phyloP scores from a whole-genome alignment of 73 alveolate genomes.

The Paramecium bursaria region DNA sequence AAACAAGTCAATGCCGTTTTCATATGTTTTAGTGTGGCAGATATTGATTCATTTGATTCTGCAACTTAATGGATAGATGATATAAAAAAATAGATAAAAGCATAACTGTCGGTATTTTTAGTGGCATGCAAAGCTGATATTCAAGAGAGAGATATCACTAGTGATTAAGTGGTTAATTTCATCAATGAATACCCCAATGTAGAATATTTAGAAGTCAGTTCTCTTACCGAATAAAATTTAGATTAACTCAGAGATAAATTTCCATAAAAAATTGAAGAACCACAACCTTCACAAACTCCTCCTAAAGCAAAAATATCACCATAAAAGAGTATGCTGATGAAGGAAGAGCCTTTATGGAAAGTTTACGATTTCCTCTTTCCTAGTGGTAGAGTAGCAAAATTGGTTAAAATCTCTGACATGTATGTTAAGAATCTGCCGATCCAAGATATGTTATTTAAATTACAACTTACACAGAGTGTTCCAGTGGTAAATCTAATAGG shows the following conservation, averaged over 20 bases:
- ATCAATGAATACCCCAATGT: slow-evolving; percentile 48
- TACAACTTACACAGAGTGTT: slow-evolving; percentile 51
- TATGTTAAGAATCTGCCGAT: slow-evolving; percentile 37
- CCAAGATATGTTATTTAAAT: slow-evolving; percentile 51
- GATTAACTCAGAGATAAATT: slow-evolving; percentile 7
- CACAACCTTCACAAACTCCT: background rate
- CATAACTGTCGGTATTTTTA: slow-evolving; percentile 4
- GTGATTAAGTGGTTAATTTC: background rate
- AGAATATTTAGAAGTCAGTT: slow-evolving; percentile 45
- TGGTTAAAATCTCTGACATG: slow-evolving; percentile 64
- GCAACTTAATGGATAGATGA: slow-evolving; percentile 14
- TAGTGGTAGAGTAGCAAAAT: slow-evolving; percentile 95
- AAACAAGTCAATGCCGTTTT: background rate
- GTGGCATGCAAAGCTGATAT: slow-evolving; percentile 15
- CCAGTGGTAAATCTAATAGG: slow-evolving; percentile 93
- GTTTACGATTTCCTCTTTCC: slow-evolving; percentile 96
- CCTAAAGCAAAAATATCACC: background rate
- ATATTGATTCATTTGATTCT: slow-evolving; percentile 51
- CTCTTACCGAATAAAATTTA: background rate
- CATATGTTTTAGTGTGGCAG: slow-evolving; percentile 34
- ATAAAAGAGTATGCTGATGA: background rate
- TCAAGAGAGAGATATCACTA: slow-evolving; percentile 2
- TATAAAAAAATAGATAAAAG: slow-evolving; percentile 32
- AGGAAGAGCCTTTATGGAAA: slow-evolving; percentile 74
- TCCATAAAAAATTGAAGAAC: slow-evolving; percentile 16